A percentile compares a stretch with the other conserved stretches of the same genome.
Conservation (phyloP, 1,284 basidiomycete genomes). For the Pseudozyma sp. region DNA sequence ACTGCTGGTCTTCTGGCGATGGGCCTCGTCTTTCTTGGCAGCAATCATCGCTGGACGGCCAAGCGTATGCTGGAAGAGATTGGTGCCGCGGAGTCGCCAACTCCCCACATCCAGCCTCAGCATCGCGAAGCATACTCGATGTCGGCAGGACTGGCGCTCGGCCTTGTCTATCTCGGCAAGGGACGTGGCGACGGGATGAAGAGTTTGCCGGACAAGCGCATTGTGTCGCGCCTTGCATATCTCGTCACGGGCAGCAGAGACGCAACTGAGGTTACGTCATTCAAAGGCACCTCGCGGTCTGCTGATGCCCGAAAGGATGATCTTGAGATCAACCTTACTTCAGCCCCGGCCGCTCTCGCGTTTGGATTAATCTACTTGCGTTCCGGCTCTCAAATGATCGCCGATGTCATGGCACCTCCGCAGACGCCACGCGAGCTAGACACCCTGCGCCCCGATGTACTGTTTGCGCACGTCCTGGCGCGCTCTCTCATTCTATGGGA, state of each 20-base stretch:
- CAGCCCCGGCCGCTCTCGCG: conserved; percentile 86
- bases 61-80: conserved; percentile 90
- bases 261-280: not conserved
- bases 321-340: conserved; percentile 68
- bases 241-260: conserved; percentile 38
- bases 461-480: conserved; percentile 83
- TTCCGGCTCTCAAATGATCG: conserved; percentile 84
- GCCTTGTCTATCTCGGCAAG: conserved; percentile 93
- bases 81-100: conserved; percentile 79
- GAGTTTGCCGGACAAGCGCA: conserved; percentile 51
- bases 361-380: conserved; percentile 91
- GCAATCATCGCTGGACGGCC: conserved; percentile 87
- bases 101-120: conserved; percentile 74
- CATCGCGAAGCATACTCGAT: conserved; percentile 88
- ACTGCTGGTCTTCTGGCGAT: conserved; percentile 88
- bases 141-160: conserved; percentile 87
- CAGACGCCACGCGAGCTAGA: conserved; percentile 82
- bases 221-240: conserved; percentile 51
- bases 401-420: conserved; percentile 84
- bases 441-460: conserved; percentile 85
- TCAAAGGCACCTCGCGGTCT: conserved; percentile 1
- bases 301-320: conserved; percentile 5
- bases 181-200: conserved; percentile 55
- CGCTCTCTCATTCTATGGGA: conserved; percentile 90
- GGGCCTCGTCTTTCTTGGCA: conserved; percentile 89